Evolutionary conservation across 768 basidiomycete species (phyloP).

Genomic region (Leccinellum albellum): DNA sequence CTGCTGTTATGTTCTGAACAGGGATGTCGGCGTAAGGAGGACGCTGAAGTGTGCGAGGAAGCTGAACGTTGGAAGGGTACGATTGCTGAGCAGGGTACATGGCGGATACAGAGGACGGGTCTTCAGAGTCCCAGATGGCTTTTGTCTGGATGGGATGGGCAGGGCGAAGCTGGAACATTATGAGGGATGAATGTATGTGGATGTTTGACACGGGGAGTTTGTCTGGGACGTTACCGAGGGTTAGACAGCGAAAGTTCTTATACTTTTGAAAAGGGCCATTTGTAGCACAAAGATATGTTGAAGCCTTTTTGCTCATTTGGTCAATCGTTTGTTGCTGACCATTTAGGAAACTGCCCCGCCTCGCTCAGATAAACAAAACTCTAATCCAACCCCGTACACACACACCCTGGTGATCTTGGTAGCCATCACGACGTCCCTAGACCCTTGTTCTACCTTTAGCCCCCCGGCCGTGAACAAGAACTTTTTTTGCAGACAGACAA

Average conservation of each 20-base stretch:
- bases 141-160: constrained; percentile 35
- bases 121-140: constrained; percentile 35
- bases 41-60: constrained; percentile 67
- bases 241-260: constrained; percentile 23
- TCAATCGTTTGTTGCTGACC: constrained; percentile 32
- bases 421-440: constrained; percentile 29
- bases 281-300: constrained; percentile 35
- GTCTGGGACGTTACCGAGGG: constrained; percentile 12
- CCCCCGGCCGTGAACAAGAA: background rate
- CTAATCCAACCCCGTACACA: constrained; percentile 15
- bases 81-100: constrained; percentile 31
- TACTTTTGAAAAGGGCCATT: constrained; percentile 22
- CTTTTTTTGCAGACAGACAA: constrained; percentile 13
- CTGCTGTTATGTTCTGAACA: constrained; percentile 49
- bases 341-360: constrained; percentile 25
- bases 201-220: constrained; percentile 13
- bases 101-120: constrained; percentile 21
- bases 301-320: constrained; percentile 31
- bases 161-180: constrained; percentile 35
- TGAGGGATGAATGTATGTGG: constrained; percentile 17
- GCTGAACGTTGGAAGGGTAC: constrained; percentile 45
- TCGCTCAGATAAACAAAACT: constrained; percentile 17
- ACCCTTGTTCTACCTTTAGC: constrained; percentile 30
- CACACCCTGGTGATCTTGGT: constrained; percentile 16
- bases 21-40: constrained; percentile 58